Conservation (phyloP, 1,139 yeast genomes). For the Kodamaea plutei region DNA sequence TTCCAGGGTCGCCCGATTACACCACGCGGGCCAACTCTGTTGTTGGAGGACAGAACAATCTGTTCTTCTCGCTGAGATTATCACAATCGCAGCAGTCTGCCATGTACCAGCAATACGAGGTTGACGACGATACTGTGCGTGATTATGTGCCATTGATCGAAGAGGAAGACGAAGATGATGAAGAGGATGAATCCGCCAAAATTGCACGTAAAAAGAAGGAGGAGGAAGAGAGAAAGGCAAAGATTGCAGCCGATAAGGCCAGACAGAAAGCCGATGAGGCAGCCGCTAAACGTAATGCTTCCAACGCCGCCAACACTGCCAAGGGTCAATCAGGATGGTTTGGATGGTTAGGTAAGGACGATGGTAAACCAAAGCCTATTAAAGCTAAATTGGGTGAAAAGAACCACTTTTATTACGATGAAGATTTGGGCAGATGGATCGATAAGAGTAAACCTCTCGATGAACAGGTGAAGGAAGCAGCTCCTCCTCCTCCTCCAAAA, state of each 20-base stretch:
- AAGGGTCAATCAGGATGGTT: slow-evolving; percentile 40
- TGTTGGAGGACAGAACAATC: slow-evolving; percentile 26
- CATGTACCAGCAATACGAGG: slow-evolving; percentile 46
- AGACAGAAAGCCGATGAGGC: slow-evolving; percentile 13
- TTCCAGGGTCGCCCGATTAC: slow-evolving; percentile 46
- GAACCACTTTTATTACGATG: slow-evolving; percentile 65
- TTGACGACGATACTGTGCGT: slow-evolving; percentile 43
- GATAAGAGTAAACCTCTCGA: slow-evolving; percentile 66
- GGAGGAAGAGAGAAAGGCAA: slow-evolving; percentile 14
- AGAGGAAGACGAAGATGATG: slow-evolving; percentile 42
- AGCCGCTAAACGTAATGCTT: slow-evolving; percentile 11
- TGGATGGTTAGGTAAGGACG: slow-evolving; percentile 42
- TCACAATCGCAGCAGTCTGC: slow-evolving; percentile 47
- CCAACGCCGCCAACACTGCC: slow-evolving; percentile 4
- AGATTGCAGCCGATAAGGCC: slow-evolving; percentile 15
- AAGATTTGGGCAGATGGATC: slow-evolving; percentile 82
- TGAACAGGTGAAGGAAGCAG: slow-evolving; percentile 57
- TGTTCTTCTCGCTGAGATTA: slow-evolving; percentile 34
- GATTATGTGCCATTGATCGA: slow-evolving; percentile 44
- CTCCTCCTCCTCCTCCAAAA: slow-evolving; percentile 77
- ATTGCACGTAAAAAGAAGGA: slow-evolving; percentile 13
- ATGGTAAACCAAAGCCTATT: slow-evolving; percentile 68
- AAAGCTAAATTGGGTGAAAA: slow-evolving; percentile 86
- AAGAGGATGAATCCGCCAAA: slow-evolving; percentile 11
- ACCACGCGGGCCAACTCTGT: slow-evolving; percentile 47